Evolutionary conservation across 768 basidiomycete species (phyloP).

Genomic region (Boletus insuetus): DNA sequence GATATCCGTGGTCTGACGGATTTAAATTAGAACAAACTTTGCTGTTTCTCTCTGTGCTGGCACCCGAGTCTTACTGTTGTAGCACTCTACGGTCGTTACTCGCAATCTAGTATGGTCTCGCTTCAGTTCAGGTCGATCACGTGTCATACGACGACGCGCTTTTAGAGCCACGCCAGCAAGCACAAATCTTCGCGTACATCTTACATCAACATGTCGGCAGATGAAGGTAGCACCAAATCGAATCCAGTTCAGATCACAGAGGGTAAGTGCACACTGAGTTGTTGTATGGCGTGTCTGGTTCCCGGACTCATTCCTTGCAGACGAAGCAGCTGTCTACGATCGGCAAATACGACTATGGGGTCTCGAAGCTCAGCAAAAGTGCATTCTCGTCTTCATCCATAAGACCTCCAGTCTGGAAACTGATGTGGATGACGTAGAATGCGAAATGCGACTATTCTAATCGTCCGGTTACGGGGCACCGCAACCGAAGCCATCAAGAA

Average conservation of each 20-base stretch:
- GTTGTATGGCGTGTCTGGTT: not conserved
- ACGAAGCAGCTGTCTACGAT: slow-evolving; percentile 87
- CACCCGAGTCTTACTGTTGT: no score
- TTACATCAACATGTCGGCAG: slow-evolving; percentile 16
- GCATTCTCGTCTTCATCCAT: slow-evolving; percentile 12
- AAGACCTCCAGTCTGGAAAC: not conserved
- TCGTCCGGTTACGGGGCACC: slow-evolving; percentile 74
- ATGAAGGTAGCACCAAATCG: slow-evolving; percentile 32
- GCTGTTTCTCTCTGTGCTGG: no score
- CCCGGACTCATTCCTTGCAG: slow-evolving; percentile 24
- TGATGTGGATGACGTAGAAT: slow-evolving; percentile 52
- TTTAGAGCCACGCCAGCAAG: not conserved
- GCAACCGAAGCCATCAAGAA: slow-evolving; percentile 97
- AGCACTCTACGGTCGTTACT: no score
- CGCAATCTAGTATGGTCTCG: no score
- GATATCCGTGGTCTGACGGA: slow-evolving; percentile 33
- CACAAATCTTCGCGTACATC: not conserved
- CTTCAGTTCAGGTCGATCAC: slow-evolving; percentile 8
- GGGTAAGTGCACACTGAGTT: slow-evolving; percentile 42
- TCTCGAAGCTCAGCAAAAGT: slow-evolving; percentile 96
- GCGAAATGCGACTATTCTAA: slow-evolving; percentile 88
- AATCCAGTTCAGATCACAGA: slow-evolving; percentile 59
- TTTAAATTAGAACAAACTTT: no score
- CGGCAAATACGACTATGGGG: slow-evolving; percentile 98
- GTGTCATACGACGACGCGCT: slow-evolving; percentile 6